phyloP scores from a whole-genome alignment of 257 asterid species.

The Perilla frutescens region DNA sequence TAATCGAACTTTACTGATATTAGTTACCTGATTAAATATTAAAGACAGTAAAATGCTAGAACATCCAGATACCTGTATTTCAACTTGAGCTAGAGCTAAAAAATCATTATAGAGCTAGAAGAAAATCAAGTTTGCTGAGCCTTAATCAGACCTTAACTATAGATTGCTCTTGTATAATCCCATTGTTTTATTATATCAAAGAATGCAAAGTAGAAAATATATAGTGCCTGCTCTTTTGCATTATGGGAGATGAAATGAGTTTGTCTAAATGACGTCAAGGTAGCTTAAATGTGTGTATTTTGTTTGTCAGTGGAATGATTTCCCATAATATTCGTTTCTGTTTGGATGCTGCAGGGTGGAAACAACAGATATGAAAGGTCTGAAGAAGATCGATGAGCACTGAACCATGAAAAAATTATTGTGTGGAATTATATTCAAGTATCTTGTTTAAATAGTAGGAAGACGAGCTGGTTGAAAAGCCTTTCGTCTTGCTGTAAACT shows the following conservation, averaged over 20 bases:
- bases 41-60: neutral
- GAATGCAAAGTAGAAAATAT: neutral
- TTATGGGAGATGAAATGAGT: neutral
- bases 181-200: neutral
- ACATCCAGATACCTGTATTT: neutral
- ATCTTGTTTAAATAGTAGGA: constrained; percentile 4
- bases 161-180: neutral
- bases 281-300: neutral
- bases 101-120: neutral
- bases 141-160: neutral
- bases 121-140: neutral
- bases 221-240: neutral
- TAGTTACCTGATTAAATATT: neutral
- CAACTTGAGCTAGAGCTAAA: constrained; percentile 16
- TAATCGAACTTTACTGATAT: neutral
- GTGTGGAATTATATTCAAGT: constrained; percentile 25
- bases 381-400: constrained; percentile 94
- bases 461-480: neutral
- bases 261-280: neutral
- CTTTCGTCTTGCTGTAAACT: constrained; percentile 15
- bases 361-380: constrained; percentile 96
- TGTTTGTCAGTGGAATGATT: constrained; percentile 21
- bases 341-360: constrained; percentile 70
- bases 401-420: constrained; percentile 36
- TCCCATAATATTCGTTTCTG: neutral